phyloP scores from a whole-genome alignment of 768 basidiomycete species.

The Serendipita vermifera region DNA sequence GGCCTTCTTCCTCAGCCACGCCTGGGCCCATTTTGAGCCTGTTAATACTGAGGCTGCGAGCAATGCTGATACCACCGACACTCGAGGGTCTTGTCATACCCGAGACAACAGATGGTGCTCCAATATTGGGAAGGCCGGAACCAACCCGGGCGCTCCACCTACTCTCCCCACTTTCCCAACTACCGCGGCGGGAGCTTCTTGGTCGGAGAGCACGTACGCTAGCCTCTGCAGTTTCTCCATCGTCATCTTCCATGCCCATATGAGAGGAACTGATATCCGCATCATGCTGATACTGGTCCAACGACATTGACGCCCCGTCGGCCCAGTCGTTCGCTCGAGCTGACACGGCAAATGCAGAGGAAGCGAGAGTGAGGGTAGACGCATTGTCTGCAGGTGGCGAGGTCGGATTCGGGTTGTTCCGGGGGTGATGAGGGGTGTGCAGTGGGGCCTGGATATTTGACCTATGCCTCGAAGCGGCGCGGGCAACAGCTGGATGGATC shows the following conservation, averaged over 20 bases:
- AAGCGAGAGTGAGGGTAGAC: constrained; percentile 82
- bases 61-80: background rate
- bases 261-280: constrained; percentile 31
- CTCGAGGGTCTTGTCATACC: constrained; percentile 3
- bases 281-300: constrained; percentile 34
- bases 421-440: constrained; percentile 84
- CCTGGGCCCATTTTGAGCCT: background rate
- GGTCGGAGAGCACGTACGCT: constrained; percentile 83
- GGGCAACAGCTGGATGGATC: constrained; percentile 29
- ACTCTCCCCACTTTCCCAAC: constrained; percentile 85
- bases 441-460: constrained; percentile 62
- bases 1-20: background rate
- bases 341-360: constrained; percentile 63
- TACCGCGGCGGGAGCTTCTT: constrained; percentile 71
- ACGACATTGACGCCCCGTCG: constrained; percentile 48
- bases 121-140: background rate
- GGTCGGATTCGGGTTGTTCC: constrained; percentile 88
- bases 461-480: constrained; percentile 19
- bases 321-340: constrained; percentile 43
- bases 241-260: constrained; percentile 34
- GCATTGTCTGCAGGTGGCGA: constrained; percentile 88
- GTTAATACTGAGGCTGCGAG: background rate
- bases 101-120: constrained; percentile 1
- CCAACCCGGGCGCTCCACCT: constrained; percentile 72
- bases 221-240: constrained; percentile 61